These are phyloP conservation scores for Fusarium armeniacum DNA, from an alignment of 2,329 filamentous ascomycete species.

Conservation along the genomic window DNA sequence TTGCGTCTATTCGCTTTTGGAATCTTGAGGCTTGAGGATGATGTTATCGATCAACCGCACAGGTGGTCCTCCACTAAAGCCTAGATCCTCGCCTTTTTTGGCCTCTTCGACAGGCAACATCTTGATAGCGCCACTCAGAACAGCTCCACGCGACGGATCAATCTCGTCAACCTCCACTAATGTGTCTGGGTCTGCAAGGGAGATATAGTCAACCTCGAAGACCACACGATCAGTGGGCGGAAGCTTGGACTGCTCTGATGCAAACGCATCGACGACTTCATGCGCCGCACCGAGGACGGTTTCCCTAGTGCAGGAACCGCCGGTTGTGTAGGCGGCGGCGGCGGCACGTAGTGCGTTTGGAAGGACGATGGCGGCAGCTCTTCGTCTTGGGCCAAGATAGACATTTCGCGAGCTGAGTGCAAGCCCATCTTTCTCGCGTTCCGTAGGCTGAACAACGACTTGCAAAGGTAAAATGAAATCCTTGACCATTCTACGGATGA, in stretches of 20 bases:
- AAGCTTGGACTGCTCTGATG: conserved; percentile 73
- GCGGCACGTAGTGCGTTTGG: conserved; percentile 77
- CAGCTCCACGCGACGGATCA: conserved; percentile 78
- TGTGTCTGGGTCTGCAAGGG: conserved; percentile 85
- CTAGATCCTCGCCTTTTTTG: conserved; percentile 79
- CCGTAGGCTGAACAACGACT: conserved; percentile 80
- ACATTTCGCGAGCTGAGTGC: conserved; percentile 95
- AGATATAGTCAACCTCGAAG: conserved; percentile 93
- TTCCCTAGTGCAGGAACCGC: conserved; percentile 66
- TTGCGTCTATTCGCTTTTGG: conserved; percentile 27
- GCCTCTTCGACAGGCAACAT: conserved; percentile 85
- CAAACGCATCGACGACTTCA: conserved; percentile 67
- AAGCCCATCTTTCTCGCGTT: conserved; percentile 83
- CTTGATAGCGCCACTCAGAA: conserved; percentile 91
- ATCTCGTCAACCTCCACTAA: conserved; percentile 83
- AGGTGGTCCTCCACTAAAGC: conserved; percentile 76
- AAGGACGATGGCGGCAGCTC: conserved; percentile 79
- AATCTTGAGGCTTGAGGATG: conserved; percentile 68
- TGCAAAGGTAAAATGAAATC: conserved; percentile 87
- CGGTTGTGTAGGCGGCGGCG: conserved; percentile 73
- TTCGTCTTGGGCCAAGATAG: conserved; percentile 83
- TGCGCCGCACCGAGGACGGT: conserved; percentile 81
- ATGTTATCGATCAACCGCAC: conserved; percentile 97
- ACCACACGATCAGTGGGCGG: conserved; percentile 71
- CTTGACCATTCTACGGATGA: conserved; percentile 86